Percentiles rank a stretch among this genome's conserved stretches.
These are phyloP conservation scores for Ampelocalamus luodianensis DNA, from an alignment of 176 grass and related monocot genomes.

Conservation along the genomic window DNA sequence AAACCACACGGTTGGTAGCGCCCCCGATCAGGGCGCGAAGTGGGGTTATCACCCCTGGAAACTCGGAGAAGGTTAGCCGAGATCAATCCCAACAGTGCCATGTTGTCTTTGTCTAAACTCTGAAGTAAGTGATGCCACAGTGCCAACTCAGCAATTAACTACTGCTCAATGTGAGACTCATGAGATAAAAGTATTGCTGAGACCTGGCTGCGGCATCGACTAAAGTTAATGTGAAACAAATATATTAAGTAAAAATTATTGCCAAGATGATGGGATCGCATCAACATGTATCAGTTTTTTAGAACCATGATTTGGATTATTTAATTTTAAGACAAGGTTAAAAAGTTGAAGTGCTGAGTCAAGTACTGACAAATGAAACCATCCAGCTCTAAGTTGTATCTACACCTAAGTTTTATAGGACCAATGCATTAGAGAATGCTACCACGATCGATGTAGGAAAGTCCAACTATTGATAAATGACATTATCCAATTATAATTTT, in stretches of 20 bases:
- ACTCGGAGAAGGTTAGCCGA: too few species aligned
- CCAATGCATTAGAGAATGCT: not conserved
- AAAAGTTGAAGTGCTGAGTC: not conserved
- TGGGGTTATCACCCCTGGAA: too few species aligned
- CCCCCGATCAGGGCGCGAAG: too few species aligned
- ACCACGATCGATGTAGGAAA: not conserved
- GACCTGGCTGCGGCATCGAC: not conserved
- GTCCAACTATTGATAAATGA: not conserved
- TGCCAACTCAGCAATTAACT: not conserved
- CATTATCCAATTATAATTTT: not conserved
- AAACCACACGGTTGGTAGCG: too few species aligned
- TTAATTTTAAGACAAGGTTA: not conserved
- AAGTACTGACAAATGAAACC: too few species aligned
- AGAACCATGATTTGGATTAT: not conserved
- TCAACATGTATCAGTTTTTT: not conserved
- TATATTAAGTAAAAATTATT: too few species aligned
- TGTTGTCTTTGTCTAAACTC: not conserved
- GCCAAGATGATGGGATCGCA: too few species aligned
- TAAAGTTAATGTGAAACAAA: not conserved
- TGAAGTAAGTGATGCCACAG: not conserved
- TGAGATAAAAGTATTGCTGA: not conserved
- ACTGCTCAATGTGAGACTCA: not conserved
- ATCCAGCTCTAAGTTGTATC: not conserved
- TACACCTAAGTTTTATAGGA: not conserved
- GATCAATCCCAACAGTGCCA: too few species aligned